phyloP scores from a whole-genome alignment of 2,329 filamentous ascomycete species.

The Chrysosporium keratinophilum region DNA sequence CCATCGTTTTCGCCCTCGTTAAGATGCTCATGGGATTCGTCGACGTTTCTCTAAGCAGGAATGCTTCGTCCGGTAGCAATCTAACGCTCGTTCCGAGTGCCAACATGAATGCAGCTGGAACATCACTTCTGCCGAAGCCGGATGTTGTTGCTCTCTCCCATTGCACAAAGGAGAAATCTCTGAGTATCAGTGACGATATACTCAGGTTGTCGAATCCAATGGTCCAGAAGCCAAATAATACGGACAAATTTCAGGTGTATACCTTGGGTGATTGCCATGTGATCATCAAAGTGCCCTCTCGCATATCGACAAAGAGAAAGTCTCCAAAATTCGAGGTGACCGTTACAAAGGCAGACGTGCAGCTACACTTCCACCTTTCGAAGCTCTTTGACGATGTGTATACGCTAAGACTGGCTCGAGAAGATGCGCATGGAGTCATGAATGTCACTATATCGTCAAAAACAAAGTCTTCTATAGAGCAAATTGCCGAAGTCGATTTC shows the following conservation, averaged over 20 bases:
- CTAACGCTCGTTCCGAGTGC: conserved; percentile 10
- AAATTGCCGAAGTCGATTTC: conserved; percentile 34
- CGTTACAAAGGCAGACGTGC: conserved; percentile 32
- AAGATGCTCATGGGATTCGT: conserved; percentile 22
- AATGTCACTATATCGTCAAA: conserved; percentile 39
- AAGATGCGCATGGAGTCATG: conserved; percentile 41
- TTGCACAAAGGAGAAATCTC: conserved; percentile 10
- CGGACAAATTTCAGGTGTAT: conserved; percentile 42
- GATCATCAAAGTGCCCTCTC: conserved; percentile 41
- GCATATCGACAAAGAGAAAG: conserved; percentile 35
- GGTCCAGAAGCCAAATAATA: conserved; percentile 21
- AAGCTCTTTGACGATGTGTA: conserved; percentile 46
- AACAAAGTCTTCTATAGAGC: conserved; percentile 27
- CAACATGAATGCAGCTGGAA: conserved; percentile 2
- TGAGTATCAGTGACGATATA: conserved; percentile 21
- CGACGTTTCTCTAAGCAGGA: conserved; percentile 17
- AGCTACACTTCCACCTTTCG: conserved; percentile 38
- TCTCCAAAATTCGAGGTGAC: conserved; percentile 41
- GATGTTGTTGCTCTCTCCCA: background rate
- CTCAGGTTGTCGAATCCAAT: conserved; percentile 21
- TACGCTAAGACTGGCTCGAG: conserved; percentile 40
- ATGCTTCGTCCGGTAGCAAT: background rate
- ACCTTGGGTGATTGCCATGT: conserved; percentile 46
- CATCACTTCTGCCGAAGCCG: background rate
- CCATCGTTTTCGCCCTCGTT: conserved; percentile 20